phyloP scores from a whole-genome alignment of 306 rosid species.

The Inga oerstediana region DNA sequence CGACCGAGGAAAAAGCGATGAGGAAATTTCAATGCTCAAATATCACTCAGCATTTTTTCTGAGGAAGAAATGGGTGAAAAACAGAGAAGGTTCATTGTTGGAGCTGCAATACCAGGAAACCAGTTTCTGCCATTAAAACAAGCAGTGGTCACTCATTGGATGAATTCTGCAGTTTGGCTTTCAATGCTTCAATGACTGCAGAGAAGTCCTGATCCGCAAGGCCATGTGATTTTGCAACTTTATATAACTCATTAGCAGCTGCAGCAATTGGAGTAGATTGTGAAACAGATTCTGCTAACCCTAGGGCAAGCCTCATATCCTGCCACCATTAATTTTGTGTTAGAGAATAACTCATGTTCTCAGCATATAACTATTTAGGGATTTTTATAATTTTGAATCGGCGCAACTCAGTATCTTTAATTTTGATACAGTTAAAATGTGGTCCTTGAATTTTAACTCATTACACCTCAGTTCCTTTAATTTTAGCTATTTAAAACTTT shows the following conservation, averaged over 20 bases:
- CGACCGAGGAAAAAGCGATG: background rate
- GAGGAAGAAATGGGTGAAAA: background rate
- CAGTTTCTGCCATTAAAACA: background rate
- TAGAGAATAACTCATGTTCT: background rate
- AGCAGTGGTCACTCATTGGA: slow-evolving; percentile 28
- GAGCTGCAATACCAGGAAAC: background rate
- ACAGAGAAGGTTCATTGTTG: background rate
- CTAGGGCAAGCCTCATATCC: slow-evolving; percentile 96
- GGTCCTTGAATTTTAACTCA: too few relatives aligned
- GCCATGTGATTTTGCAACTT: slow-evolving; percentile 90
- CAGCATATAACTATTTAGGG: too few relatives aligned
- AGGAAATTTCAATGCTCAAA: background rate
- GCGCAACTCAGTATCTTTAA: too few relatives aligned
- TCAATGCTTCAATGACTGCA: slow-evolving; percentile 91
- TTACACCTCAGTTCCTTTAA: too few relatives aligned
- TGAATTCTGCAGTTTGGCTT: slow-evolving; percentile 59
- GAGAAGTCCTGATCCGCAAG: slow-evolving; percentile 91
- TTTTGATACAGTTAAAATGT: too few relatives aligned
- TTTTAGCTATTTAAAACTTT: too few relatives aligned
- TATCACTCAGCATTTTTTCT: background rate
- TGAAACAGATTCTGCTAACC: slow-evolving; percentile 89
- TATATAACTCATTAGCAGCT: slow-evolving; percentile 89
- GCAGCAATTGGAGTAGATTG: slow-evolving; percentile 91
- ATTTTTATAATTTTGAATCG: too few relatives aligned
- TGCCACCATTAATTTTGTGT: slow-evolving; percentile 40